A percentile compares a stretch with the other conserved stretches of the same genome.
phyloP scores from a whole-genome alignment of 495 filamentous ascomycete species.

The Tetracladium setigerum region DNA sequence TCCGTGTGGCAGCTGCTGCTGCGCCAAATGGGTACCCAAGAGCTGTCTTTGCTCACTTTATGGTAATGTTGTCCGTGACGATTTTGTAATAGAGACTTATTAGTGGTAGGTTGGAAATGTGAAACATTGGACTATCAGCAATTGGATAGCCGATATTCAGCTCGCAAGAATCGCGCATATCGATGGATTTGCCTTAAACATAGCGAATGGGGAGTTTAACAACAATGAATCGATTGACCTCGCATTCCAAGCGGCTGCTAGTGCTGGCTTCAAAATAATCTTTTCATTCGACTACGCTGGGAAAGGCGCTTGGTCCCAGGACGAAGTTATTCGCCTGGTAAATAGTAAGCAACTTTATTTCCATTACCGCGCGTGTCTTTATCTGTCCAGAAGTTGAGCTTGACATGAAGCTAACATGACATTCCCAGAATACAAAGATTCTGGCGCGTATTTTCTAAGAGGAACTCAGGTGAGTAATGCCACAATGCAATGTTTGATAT shows the following conservation, averaged over 20 bases:
- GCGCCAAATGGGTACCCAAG: too few relatives aligned
- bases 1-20: too few relatives aligned
- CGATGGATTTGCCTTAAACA: conserved; percentile 54
- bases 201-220: conserved; percentile 31
- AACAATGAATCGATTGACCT: conserved; percentile 31
- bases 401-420: too few relatives aligned
- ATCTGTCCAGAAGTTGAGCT: too few relatives aligned
- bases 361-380: too few relatives aligned
- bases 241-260: conserved; percentile 38
- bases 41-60: conserved; percentile 25
- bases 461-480: too few relatives aligned
- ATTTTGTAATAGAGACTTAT: too few relatives aligned
- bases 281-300: conserved; percentile 47
- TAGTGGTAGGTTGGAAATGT: conserved; percentile 3
- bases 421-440: too few relatives aligned
- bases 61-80: conserved; percentile 13
- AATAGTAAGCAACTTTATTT: neutral
- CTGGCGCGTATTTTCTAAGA: too few relatives aligned
- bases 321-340: conserved; percentile 36
- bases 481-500: too few relatives aligned
- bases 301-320: conserved; percentile 35
- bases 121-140: conserved; percentile 17
- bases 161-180: conserved; percentile 43
- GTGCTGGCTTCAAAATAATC: conserved; percentile 43
- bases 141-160: conserved; percentile 43